A percentile compares a stretch with the other conserved stretches of the same genome.
phyloP scores from a whole-genome alignment of 192 early-diverging fungal genomes.

The Coemansia sp. region DNA sequence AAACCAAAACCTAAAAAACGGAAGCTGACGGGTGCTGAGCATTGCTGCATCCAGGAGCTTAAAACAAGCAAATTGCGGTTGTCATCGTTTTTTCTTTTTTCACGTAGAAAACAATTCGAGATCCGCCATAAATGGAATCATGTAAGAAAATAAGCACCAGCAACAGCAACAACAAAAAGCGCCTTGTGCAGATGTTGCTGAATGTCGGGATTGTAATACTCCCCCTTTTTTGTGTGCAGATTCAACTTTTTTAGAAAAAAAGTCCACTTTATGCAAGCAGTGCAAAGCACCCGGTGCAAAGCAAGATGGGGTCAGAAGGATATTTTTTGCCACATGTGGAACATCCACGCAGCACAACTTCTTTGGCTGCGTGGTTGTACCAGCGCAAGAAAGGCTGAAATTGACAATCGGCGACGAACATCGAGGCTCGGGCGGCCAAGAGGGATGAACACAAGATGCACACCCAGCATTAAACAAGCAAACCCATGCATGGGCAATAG shows the following conservation, averaged over 20 bases:
- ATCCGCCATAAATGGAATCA: no score
- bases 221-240: no score
- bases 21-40: no score
- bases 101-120: no score
- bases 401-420: background rate
- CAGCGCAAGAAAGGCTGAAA: no score
- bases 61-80: no score
- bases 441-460: background rate
- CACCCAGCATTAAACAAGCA: background rate
- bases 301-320: slow-evolving; percentile 3
- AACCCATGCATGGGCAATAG: slow-evolving; percentile 5
- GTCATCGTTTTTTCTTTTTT: no score
- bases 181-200: no score
- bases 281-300: background rate
- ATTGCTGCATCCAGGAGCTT: no score
- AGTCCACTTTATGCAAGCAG: background rate
- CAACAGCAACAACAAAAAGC: no score
- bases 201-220: no score
- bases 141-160: no score
- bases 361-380: background rate
- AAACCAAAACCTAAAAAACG: background rate
- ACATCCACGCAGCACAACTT: background rate
- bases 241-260: background rate
- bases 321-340: slow-evolving; percentile 12
- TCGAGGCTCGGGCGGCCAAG: background rate